Conservation (phyloP, 306 rosid species). For the Neltuma alba region DNA sequence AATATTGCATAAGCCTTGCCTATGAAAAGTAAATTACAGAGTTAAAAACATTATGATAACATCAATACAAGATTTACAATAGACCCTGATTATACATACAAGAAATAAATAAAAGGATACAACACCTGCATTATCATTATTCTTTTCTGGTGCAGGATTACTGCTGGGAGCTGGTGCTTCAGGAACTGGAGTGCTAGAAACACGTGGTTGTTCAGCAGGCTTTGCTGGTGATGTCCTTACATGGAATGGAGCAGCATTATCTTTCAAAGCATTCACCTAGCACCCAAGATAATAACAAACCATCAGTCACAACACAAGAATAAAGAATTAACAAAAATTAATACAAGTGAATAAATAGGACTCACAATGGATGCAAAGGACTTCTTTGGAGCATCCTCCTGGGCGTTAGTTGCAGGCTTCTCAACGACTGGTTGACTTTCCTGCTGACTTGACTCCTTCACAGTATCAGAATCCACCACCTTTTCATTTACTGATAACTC, state of each 20-base stretch:
- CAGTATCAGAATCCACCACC: slow-evolving; percentile 39
- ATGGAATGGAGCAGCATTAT: slow-evolving; percentile 69
- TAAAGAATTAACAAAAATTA: background rate
- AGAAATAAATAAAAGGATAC: background rate
- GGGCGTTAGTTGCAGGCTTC: slow-evolving; percentile 41
- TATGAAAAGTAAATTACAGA: slow-evolving; percentile 34
- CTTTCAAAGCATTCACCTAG: slow-evolving; percentile 72
- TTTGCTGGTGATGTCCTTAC: slow-evolving; percentile 55
- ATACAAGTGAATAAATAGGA: slow-evolving; percentile 7
- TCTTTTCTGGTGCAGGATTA: slow-evolving; percentile 52
- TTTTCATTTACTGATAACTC: slow-evolving; percentile 47
- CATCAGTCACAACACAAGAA: slow-evolving; percentile 1
- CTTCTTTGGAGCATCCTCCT: slow-evolving; percentile 69
- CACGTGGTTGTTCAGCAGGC: slow-evolving; percentile 48
- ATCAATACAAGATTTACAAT: background rate
- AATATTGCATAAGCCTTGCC: slow-evolving; percentile 78
- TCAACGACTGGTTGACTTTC: slow-evolving; percentile 39
- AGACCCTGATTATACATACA: background rate
- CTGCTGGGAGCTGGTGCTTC: slow-evolving; percentile 43
- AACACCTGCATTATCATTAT: slow-evolving; percentile 58
- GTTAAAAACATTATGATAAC: background rate
- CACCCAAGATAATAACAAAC: background rate
- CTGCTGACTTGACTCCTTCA: slow-evolving; percentile 47
- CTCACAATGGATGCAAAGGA: slow-evolving; percentile 82
- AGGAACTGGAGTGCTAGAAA: slow-evolving; percentile 34